Base-by-base conservation (phyloP, 352 stramenopile species). In the Aphanomyces invadans region DNA sequence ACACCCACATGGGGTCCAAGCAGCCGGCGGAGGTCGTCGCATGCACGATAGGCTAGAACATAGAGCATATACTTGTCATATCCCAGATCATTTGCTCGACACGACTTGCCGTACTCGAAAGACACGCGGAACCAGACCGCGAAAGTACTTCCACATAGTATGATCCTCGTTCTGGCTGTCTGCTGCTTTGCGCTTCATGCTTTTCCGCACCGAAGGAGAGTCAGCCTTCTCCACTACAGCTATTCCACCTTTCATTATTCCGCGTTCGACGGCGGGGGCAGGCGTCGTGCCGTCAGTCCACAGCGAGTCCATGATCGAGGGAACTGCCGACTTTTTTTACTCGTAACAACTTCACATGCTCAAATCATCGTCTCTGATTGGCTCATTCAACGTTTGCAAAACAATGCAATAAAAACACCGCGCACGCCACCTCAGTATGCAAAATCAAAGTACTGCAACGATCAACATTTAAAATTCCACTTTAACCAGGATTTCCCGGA, bases 11-110 rank as follows among this genome's bases (percentile, higher is more conserved):
- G 32, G 42, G 23, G 49, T 67, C 60, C 39, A 67, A 46, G 49
- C 60, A 67, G 11, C 60, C 60, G 23, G 60, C 60, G 17, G 60
- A 67, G 3, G 60, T 57, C 49, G 49, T 57, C 19, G 49, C 49
- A 33, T 57, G 49, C 2, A 57, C 49, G 5, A 57, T 9, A 15
- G 49, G 49, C 49, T 57, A 57, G 49, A 52, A 1, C 21, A 57
- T n/a, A 1, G 49, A 57, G 19, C n/a, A n/a, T n/a, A 57, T 33
- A 54, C 10, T 36, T 57, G 4, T 4, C 4, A 32, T 33, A 57
- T n/a, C 17, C 21, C 19, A n/a, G n/a, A n/a, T n/a, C n/a, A n/a
- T n/a, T n/a, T n/a, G n/a, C n/a, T n/a, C n/a, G n/a, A n/a, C n/a
- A n/a, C n/a, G n/a, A n/a, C n/a, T 21, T n/a, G 49, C 15, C 25